phyloP scores from a whole-genome alignment of 805 yeast species.

The Zygotorulaspora danielsina region DNA sequence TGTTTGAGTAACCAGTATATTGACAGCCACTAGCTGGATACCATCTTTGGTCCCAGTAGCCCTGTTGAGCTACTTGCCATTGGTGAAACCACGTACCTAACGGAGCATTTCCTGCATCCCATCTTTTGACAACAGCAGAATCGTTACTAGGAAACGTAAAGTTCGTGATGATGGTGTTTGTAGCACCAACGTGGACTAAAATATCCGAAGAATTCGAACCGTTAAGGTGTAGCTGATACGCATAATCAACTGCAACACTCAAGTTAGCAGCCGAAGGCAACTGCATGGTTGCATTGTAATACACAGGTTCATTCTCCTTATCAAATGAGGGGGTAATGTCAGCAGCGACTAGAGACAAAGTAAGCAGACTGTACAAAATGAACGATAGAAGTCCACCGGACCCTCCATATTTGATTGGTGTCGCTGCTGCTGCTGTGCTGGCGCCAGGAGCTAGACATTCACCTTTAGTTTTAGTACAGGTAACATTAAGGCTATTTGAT shows the following conservation, averaged over 20 bases:
- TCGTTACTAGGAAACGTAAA: not conserved
- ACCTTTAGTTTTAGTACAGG: slow-evolving; percentile 4
- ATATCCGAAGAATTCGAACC: slow-evolving; percentile 1
- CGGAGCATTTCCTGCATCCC: slow-evolving; percentile 1
- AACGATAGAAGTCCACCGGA: not conserved
- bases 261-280: slow-evolving; percentile 1
- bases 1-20: slow-evolving; percentile 2
- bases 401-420: not conserved
- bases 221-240: slow-evolving; percentile 1
- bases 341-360: not conserved
- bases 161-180: not conserved
- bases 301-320: not conserved
- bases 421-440: slow-evolving; percentile 4
- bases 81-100: slow-evolving; percentile 4
- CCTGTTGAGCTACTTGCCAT: slow-evolving; percentile 3
- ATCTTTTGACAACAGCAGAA: not conserved
- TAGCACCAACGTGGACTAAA: not conserved
- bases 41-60: slow-evolving; percentile 3
- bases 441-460: slow-evolving; percentile 4
- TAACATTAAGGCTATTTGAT: too few relatives aligned
- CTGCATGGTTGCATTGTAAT: slow-evolving; percentile 2
- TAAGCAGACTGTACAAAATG: not conserved
- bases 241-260: slow-evolving; percentile 1
- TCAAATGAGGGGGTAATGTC: slow-evolving; percentile 1
- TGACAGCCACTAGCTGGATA: slow-evolving; percentile 6